phyloP scores from a whole-genome alignment of 129 eudicot genomes.

The Flaveria linearis region DNA sequence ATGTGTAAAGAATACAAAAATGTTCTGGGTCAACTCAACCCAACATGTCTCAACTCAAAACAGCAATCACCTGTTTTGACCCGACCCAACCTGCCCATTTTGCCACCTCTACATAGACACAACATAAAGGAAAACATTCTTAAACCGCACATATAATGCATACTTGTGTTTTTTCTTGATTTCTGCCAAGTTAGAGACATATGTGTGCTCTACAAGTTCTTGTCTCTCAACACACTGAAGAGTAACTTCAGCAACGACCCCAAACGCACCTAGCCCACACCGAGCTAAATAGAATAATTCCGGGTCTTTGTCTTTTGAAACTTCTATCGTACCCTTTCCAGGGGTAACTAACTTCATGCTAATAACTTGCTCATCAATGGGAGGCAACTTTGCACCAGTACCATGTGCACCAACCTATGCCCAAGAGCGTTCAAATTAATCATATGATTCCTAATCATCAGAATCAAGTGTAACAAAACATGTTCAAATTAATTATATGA shows the following conservation, averaged over 20 bases:
- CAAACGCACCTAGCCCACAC: constrained; percentile 95
- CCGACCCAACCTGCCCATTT: neutral
- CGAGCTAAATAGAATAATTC: constrained; percentile 91
- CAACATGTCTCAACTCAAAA: neutral
- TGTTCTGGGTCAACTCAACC: neutral
- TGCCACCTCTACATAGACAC: neutral
- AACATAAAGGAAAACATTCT: neutral
- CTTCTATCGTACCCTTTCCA: constrained; percentile 81
- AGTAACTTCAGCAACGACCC: constrained; percentile 96
- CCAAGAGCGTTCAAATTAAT: neutral
- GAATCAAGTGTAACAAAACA: neutral
- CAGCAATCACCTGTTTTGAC: neutral
- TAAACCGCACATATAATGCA: neutral
- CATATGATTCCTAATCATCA: neutral
- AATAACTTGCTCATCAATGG: constrained; percentile 96
- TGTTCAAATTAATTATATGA: neutral
- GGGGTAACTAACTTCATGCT: constrained; percentile 97
- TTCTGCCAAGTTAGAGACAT: constrained; percentile 70
- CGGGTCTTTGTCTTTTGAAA: constrained; percentile 90
- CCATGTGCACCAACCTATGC: constrained; percentile 98
- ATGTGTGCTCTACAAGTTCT: constrained; percentile 97
- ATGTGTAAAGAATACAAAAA: no score
- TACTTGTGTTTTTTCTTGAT: constrained; percentile 98
- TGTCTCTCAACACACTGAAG: constrained; percentile 97
- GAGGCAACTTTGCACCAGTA: constrained; percentile 96